These are phyloP conservation scores for Begonia loranthoides DNA, from an alignment of 306 rosid species.

Conservation along the genomic window DNA sequence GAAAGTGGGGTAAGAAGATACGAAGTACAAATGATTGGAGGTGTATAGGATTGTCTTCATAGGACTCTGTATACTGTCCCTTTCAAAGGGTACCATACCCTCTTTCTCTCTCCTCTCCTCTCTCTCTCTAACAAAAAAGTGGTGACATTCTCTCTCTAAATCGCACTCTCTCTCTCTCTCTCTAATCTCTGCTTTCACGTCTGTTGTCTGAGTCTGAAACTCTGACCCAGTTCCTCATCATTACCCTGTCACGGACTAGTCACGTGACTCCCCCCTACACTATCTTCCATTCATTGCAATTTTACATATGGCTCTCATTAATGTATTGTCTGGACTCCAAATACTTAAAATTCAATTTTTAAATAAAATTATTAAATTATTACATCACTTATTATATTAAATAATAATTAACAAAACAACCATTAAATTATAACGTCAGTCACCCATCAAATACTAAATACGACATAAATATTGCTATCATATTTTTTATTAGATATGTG, in stretches of 20 bases:
- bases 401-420: too few relatives aligned
- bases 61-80: conserved; percentile 1
- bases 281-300: too few relatives aligned
- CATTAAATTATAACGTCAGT: too few relatives aligned
- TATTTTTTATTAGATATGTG: too few relatives aligned
- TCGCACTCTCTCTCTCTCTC: background rate
- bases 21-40: conserved; percentile 3
- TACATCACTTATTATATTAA: too few relatives aligned
- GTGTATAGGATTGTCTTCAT: background rate
- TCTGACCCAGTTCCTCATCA: background rate
- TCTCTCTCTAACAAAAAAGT: too few relatives aligned
- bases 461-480: too few relatives aligned
- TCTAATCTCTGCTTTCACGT: background rate
- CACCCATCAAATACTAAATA: too few relatives aligned
- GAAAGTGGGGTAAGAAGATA: background rate
- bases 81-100: background rate
- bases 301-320: too few relatives aligned
- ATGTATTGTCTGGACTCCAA: too few relatives aligned
- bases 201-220: background rate
- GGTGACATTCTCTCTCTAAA: conserved; percentile 1
- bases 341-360: too few relatives aligned
- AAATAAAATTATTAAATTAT: too few relatives aligned
- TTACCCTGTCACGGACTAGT: background rate
- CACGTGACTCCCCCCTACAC: background rate
- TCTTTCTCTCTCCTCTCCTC: background rate